Percentiles rank a stretch among this genome's conserved stretches.
Evolutionary conservation across 2,329 filamentous ascomycete genomes (phyloP).

Genomic region (Aspergillus terreus): DNA sequence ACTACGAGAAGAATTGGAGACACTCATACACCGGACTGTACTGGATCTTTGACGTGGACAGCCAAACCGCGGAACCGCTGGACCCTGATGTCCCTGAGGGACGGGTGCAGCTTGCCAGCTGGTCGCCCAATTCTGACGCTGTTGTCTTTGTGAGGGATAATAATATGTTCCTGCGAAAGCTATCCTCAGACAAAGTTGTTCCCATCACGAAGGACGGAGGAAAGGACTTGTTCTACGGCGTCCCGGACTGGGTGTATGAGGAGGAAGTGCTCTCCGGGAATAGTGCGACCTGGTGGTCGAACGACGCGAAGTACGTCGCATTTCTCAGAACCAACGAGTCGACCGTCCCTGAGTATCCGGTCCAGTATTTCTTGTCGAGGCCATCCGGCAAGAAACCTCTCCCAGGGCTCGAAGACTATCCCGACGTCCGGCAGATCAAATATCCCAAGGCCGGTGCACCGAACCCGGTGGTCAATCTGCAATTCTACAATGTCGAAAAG

Average conservation of each 20-base stretch:
- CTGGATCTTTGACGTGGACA: constrained; percentile 87
- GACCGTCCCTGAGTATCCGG: constrained; percentile 81
- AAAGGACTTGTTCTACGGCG: constrained; percentile 84
- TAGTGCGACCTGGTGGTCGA: constrained; percentile 92
- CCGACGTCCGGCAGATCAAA: constrained; percentile 87
- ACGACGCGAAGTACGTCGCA: constrained; percentile 81
- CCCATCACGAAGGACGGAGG: constrained; percentile 86
- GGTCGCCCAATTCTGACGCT: constrained; percentile 83
- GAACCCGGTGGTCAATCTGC: constrained; percentile 82
- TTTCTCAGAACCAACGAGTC: constrained; percentile 95
- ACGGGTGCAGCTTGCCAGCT: constrained; percentile 77
- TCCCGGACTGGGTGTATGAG: constrained; percentile 97
- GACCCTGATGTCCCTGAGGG: constrained; percentile 64
- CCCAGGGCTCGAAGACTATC: constrained; percentile 78
- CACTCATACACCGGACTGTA: constrained; percentile 84
- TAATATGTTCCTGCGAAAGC: constrained; percentile 77
- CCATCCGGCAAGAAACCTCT: constrained; percentile 70
- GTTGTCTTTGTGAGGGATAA: constrained; percentile 88
- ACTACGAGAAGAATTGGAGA: constrained; percentile 74
- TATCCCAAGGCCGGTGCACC: constrained; percentile 94
- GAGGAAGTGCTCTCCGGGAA: constrained; percentile 76
- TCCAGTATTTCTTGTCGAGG: constrained; percentile 87
- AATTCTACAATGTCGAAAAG: constrained; percentile 81
- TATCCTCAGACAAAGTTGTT: constrained; percentile 57
- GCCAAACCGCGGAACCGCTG: constrained; percentile 72